phyloP scores from a whole-genome alignment of 768 basidiomycete genomes.

The Collybia sordida region DNA sequence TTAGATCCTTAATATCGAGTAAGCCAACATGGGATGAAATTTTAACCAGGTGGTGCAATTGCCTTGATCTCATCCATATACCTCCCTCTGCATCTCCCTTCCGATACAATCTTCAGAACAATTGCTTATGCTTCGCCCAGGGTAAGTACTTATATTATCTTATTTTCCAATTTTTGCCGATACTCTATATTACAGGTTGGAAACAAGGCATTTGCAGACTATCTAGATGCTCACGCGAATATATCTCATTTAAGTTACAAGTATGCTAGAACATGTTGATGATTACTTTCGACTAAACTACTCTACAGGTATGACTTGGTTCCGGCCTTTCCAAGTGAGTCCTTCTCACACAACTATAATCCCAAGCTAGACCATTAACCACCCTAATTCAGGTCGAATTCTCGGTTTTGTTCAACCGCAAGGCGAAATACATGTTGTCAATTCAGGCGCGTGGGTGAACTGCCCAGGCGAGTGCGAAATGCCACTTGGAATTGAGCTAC shows the following conservation, averaged over 20 bases:
- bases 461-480: constrained; percentile 15
- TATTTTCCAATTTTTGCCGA: background rate
- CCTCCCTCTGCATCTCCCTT: constrained; percentile 20
- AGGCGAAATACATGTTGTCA: constrained; percentile 25
- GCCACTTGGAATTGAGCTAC: too few species aligned
- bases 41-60: constrained; percentile 17
- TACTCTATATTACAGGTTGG: constrained; percentile 32
- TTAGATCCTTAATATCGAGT: background rate
- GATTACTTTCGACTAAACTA: background rate
- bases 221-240: constrained; percentile 44
- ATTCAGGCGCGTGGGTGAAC: constrained; percentile 14
- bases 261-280: constrained; percentile 2
- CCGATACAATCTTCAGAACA: constrained; percentile 15
- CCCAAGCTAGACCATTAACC: too few species aligned
- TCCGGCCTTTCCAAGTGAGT: constrained; percentile 37
- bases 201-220: constrained; percentile 58
- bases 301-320: constrained; percentile 33
- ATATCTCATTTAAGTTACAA: constrained; percentile 54
- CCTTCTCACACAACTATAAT: background rate
- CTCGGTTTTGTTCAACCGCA: constrained; percentile 37
- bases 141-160: constrained; percentile 2
- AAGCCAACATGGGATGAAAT: background rate
- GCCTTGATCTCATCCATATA: constrained; percentile 25
- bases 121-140: constrained; percentile 23
- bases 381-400: constrained; percentile 14